Conservation (phyloP, 2,329 filamentous ascomycete genomes). For the Aspergillus arachidicola region DNA sequence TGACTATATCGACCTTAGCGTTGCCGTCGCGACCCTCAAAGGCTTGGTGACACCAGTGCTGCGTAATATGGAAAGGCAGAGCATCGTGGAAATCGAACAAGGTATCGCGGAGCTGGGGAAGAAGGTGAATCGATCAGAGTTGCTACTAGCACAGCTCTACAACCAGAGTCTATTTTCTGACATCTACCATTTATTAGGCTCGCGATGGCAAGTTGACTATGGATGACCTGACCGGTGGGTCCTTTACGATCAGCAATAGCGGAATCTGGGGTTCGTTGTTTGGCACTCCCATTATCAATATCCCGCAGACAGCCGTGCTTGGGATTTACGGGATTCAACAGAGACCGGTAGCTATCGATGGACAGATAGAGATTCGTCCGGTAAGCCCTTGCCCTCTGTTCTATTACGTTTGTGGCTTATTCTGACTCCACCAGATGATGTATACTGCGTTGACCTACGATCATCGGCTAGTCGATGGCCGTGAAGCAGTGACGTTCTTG, state of each 20-base stretch:
- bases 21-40: not conserved
- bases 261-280: not conserved
- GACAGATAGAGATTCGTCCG: not conserved
- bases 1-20: not conserved
- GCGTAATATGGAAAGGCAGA: not conserved
- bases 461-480: not conserved
- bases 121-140: not conserved
- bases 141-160: not conserved
- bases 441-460: not conserved
- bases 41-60: not conserved
- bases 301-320: not conserved
- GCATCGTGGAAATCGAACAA: not conserved
- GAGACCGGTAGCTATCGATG: not conserved
- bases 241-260: not conserved
- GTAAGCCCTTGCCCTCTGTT: not conserved
- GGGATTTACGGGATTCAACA: not conserved
- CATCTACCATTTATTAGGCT: not conserved
- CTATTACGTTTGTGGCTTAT: not conserved
- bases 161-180: not conserved
- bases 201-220: not conserved
- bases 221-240: not conserved
- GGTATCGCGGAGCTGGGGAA: not conserved
- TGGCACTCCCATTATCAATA: not conserved
- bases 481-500: not conserved
- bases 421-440: not conserved